Conservation (phyloP, 192 early-diverging fungal species). For the Paraglomus brasilianum region DNA sequence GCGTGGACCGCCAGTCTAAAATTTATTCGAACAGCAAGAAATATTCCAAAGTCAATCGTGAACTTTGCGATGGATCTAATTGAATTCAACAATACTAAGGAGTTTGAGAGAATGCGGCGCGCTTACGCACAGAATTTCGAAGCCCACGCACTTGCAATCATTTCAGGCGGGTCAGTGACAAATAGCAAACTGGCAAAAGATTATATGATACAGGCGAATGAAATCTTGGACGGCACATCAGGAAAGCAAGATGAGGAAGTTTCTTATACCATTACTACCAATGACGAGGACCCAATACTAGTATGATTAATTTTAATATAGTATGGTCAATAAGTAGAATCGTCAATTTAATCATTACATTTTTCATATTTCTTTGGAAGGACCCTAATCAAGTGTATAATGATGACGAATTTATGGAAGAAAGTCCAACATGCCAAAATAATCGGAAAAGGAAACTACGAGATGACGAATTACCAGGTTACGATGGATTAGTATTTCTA, state of each 20-base stretch:
- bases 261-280: too few relatives aligned
- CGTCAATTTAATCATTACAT: conserved; percentile 13
- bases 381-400: neutral
- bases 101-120: neutral
- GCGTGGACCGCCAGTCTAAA: neutral
- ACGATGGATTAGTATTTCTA: conserved; percentile 17
- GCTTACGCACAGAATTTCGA: conserved; percentile 15
- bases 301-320: neutral
- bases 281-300: neutral
- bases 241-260: conserved; percentile 4
- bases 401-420: conserved; percentile 11
- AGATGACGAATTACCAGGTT: conserved; percentile 13
- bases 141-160: neutral
- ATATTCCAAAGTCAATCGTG: neutral
- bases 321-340: neutral
- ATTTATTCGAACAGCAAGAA: neutral
- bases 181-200: conserved; percentile 16
- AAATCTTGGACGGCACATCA: neutral
- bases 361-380: conserved; percentile 21
- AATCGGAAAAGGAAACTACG: conserved; percentile 10
- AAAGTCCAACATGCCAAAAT: conserved; percentile 2
- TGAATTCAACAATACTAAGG: neutral
- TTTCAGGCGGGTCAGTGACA: conserved; percentile 3
- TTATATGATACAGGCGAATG: conserved; percentile 14
- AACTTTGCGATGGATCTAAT: conserved; percentile 2